These are phyloP conservation scores for Trametes cubensis DNA, from an alignment of 768 basidiomycete genomes.

Conservation along the genomic window DNA sequence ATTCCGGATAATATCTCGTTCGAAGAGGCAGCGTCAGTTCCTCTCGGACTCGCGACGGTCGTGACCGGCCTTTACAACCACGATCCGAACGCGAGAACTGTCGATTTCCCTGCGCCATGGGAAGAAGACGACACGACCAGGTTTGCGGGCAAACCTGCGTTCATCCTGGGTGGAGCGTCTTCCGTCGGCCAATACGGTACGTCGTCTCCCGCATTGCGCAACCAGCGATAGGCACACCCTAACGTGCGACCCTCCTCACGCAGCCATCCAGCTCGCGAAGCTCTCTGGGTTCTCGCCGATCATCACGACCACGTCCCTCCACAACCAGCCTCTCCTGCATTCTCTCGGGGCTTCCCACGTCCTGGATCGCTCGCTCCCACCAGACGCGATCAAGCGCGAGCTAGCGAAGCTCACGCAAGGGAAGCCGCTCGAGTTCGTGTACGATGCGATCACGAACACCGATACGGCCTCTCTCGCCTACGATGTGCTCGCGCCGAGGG, in stretches of 20 bases:
- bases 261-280: slow-evolving; percentile 32
- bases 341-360: slow-evolving; percentile 36
- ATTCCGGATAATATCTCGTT: slow-evolving; percentile 43
- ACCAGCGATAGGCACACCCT: background rate
- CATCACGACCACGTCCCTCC: slow-evolving; percentile 34
- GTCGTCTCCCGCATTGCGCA: background rate
- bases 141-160: slow-evolving; percentile 29
- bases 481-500: slow-evolving; percentile 26
- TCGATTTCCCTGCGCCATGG: slow-evolving; percentile 29
- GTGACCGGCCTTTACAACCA: slow-evolving; percentile 39
- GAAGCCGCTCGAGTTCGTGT: slow-evolving; percentile 27
- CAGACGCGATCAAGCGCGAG: slow-evolving; percentile 6
- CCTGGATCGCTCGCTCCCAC: slow-evolving; percentile 26
- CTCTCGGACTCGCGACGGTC: slow-evolving; percentile 43
- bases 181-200: slow-evolving; percentile 36
- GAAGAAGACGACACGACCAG: slow-evolving; percentile 26
- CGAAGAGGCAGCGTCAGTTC: slow-evolving; percentile 46
- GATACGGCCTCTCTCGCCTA: slow-evolving; percentile 28
- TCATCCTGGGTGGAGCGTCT: slow-evolving; percentile 33
- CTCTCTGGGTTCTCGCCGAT: slow-evolving; percentile 37
- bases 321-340: slow-evolving; percentile 28
- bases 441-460: slow-evolving; percentile 25
- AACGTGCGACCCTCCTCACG: background rate
- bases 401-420: slow-evolving; percentile 16
- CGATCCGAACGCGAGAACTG: slow-evolving; percentile 7